phyloP scores from a whole-genome alignment of 2,329 filamentous ascomycete species.

The Pezizomycotina sp. region DNA sequence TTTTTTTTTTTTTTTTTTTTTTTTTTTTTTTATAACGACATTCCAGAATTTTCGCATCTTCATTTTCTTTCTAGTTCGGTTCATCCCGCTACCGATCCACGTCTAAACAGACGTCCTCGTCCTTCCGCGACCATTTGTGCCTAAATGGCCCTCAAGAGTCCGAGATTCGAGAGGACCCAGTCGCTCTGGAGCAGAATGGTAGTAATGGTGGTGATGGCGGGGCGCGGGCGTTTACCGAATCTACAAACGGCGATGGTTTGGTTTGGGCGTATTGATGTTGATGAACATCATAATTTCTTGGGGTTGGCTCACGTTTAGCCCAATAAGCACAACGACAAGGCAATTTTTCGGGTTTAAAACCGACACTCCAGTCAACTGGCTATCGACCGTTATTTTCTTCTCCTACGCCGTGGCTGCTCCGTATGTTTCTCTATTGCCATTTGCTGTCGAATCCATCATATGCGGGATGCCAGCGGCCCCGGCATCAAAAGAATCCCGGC shows the following conservation, averaged over 20 bases:
- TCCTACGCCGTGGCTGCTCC: constrained; percentile 61
- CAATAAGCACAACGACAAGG: constrained; percentile 58
- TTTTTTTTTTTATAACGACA: too few relatives aligned
- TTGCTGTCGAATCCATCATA: not conserved
- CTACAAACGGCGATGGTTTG: constrained; percentile 83
- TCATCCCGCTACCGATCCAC: too few relatives aligned
- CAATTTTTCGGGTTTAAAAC: constrained; percentile 53
- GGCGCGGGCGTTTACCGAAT: constrained; percentile 33
- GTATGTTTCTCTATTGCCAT: constrained; percentile 27
- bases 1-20: too few relatives aligned
- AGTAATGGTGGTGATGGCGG: too few relatives aligned
- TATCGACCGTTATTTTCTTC: constrained; percentile 75
- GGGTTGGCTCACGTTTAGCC: constrained; percentile 92
- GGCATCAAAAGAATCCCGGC: too few relatives aligned
- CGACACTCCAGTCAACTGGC: constrained; percentile 75
- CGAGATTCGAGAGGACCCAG: too few relatives aligned
- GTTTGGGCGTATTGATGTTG: constrained; percentile 63
- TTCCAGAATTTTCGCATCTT: too few relatives aligned
- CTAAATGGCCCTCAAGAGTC: too few relatives aligned
- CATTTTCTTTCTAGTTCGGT: too few relatives aligned
- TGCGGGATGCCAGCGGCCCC: not conserved
- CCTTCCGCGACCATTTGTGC: too few relatives aligned
- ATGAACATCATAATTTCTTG: constrained; percentile 88
- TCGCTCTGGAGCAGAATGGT: too few relatives aligned
- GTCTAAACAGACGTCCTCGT: too few relatives aligned